These are phyloP conservation scores for Striga hermonthica DNA, from an alignment of 305 asterid genomes.

Conservation along the genomic window DNA sequence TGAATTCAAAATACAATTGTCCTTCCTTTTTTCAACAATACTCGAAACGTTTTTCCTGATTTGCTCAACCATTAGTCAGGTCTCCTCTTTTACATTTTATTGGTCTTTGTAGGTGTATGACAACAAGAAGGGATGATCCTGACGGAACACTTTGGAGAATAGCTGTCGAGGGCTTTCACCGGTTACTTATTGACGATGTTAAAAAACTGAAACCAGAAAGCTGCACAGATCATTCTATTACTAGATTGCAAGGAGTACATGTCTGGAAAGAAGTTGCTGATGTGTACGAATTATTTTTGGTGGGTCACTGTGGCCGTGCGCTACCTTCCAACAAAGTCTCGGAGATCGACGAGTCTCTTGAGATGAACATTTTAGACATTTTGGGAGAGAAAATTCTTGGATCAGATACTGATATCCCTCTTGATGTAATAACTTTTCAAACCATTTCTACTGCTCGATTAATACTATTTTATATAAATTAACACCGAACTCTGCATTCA, in stretches of 20 bases:
- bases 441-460: constrained; percentile 24
- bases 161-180: constrained; percentile 84
- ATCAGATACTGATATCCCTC: constrained; percentile 67
- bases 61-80: background rate
- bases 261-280: constrained; percentile 96
- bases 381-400: constrained; percentile 78
- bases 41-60: constrained; percentile 9
- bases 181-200: constrained; percentile 61
- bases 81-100: constrained; percentile 5
- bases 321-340: constrained; percentile 68
- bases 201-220: constrained; percentile 40
- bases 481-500: constrained; percentile 31
- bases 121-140: constrained; percentile 92
- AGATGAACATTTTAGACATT: constrained; percentile 73
- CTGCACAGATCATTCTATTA: constrained; percentile 38
- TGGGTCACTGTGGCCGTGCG: constrained; percentile 96
- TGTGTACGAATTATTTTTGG: constrained; percentile 82
- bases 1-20: background rate
- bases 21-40: background rate
- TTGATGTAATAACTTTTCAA: constrained; percentile 57
- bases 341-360: constrained; percentile 75
- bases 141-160: constrained; percentile 92
- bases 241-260: constrained; percentile 63
- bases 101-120: constrained; percentile 74
- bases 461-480: constrained; percentile 12